These are phyloP conservation scores for Paralagenidium karlingii DNA, from an alignment of 352 stramenopile species.

Conservation along the genomic window DNA sequence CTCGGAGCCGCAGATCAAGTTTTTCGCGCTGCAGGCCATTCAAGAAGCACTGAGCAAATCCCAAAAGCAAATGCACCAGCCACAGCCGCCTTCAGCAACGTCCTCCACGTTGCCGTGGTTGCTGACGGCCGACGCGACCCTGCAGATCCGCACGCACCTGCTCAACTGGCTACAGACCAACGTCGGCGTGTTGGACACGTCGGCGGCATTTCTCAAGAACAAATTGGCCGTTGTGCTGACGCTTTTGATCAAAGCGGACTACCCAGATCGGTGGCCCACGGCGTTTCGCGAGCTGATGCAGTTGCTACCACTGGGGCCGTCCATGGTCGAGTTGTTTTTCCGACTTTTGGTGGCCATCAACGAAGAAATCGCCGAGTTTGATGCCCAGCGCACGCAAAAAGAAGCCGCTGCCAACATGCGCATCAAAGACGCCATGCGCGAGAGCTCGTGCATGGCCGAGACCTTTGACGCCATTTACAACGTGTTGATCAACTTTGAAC, in stretches of 20 bases:
- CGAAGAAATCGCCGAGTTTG: slow-evolving; percentile 86
- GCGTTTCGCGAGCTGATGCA: slow-evolving; percentile 79
- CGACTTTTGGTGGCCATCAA: slow-evolving; percentile 82
- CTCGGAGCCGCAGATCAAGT: slow-evolving; percentile 65
- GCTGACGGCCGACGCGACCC: slow-evolving; percentile 24
- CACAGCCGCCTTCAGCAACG: slow-evolving; percentile 17
- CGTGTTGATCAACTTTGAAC: slow-evolving; percentile 58
- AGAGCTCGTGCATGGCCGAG: slow-evolving; percentile 55
- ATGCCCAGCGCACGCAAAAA: slow-evolving; percentile 38
- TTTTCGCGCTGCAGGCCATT: slow-evolving; percentile 67
- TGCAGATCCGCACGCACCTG: slow-evolving; percentile 38
- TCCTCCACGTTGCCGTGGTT: slow-evolving; percentile 20
- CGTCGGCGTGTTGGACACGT: slow-evolving; percentile 38
- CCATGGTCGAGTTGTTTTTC: slow-evolving; percentile 86
- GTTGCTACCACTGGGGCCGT: slow-evolving; percentile 49
- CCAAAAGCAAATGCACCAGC: neutral
- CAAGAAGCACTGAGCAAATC: slow-evolving; percentile 8
- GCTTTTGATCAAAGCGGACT: slow-evolving; percentile 82
- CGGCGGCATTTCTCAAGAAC: slow-evolving; percentile 72
- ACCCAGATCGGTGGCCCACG: slow-evolving; percentile 69
- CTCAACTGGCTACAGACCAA: slow-evolving; percentile 51
- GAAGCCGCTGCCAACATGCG: slow-evolving; percentile 66
- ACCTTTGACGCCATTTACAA: slow-evolving; percentile 78
- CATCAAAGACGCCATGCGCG: slow-evolving; percentile 83
- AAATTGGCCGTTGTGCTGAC: slow-evolving; percentile 75